Base-by-base conservation (phyloP, 1,284 basidiomycete genomes). In the Sporisorium reilianum region DNA sequence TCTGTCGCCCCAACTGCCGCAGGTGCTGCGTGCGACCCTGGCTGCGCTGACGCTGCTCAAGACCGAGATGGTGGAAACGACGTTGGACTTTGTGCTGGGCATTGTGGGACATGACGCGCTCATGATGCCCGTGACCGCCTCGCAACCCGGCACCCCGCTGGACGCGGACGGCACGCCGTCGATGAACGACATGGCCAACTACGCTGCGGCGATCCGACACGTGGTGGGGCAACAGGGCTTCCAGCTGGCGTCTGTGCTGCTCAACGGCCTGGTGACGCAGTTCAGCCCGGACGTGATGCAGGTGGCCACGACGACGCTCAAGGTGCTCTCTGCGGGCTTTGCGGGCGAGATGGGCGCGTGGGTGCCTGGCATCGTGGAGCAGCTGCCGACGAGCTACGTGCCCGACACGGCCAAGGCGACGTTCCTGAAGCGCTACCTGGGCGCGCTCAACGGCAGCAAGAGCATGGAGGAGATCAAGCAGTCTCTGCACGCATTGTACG, bases 251-350 rank as follows among this genome's bases (percentile, higher is more conserved):
- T 88, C 88, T 9, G 89, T 90, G 69, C 83, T 96, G 26, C 87
- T 98, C 45, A 87, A 88, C 28, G 94, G 95, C 2, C 87, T 97
- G 18, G 90, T 94, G 8, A 64, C 75, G 30, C 62, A 74, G 34
- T 98, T 95, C 84, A 93, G 93, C 3, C 94, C 95, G 78, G 95
- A 98, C 68, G 89, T 90, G 2, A 88, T 91, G 28, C 89, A 91
- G 8, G 85, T 88, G 46, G 90, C 95, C 34, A 89, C 94, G 46
- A 90, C 90, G 2, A 90, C 97, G 71, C 89, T 97, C 81, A 89
- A 92, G 36, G 87, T 90, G 30, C 84, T 95, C 49, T 89, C 91
- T 30, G 86, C 87, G 30, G 83, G 90, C 14, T 93, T 92, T 88
- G 88, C 92, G 0, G 84, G 87, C 8, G 89, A 92, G 80, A 85